These are phyloP conservation scores for Ascochyta koolunga DNA, from an alignment of 2,329 filamentous ascomycete species.

Conservation along the genomic window DNA sequence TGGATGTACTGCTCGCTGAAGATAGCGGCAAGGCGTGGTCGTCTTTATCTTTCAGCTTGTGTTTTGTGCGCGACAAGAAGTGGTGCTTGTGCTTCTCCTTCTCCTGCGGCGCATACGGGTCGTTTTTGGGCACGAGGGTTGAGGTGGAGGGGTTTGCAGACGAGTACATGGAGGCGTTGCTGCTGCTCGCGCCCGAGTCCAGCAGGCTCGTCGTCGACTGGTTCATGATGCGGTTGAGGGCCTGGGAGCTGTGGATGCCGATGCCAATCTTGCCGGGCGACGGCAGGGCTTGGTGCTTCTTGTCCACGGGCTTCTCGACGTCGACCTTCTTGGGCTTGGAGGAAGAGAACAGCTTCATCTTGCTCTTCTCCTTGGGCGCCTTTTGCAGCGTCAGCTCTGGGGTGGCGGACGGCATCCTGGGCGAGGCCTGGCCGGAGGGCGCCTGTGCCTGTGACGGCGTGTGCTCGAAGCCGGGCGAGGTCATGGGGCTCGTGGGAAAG, in stretches of 20 bases:
- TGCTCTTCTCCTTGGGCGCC: conserved; percentile 70
- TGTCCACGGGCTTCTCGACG: conserved; percentile 65
- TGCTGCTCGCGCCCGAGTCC: conserved; percentile 63
- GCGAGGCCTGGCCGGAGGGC: conserved; percentile 37
- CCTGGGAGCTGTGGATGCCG: conserved; percentile 67
- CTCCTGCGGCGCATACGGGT: conserved; percentile 57
- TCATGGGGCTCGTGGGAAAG: conserved; percentile 67
- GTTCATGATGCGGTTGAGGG: conserved; percentile 67
- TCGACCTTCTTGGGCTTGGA: conserved; percentile 74
- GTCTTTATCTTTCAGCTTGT: conserved; percentile 75
- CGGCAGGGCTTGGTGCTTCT: conserved; percentile 69
- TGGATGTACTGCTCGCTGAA: conserved; percentile 77
- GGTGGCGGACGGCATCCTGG: conserved; percentile 35
- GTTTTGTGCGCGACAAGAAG: conserved; percentile 78
- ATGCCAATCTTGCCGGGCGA: conserved; percentile 71
- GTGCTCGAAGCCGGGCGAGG: conserved; percentile 48
- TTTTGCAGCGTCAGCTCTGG: conserved; percentile 63
- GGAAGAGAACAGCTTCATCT: conserved; percentile 79
- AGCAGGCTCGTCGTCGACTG: conserved; percentile 72
- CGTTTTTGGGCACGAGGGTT: conserved; percentile 69
- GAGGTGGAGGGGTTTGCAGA: conserved; percentile 78
- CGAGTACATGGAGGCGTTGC: conserved; percentile 70
- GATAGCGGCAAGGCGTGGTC: conserved; percentile 73
- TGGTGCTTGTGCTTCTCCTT: conserved; percentile 78
- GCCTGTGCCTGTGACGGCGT: conserved; percentile 18